Base-by-base conservation (phyloP, 148 eudicot species). In the Cornus florida region DNA sequence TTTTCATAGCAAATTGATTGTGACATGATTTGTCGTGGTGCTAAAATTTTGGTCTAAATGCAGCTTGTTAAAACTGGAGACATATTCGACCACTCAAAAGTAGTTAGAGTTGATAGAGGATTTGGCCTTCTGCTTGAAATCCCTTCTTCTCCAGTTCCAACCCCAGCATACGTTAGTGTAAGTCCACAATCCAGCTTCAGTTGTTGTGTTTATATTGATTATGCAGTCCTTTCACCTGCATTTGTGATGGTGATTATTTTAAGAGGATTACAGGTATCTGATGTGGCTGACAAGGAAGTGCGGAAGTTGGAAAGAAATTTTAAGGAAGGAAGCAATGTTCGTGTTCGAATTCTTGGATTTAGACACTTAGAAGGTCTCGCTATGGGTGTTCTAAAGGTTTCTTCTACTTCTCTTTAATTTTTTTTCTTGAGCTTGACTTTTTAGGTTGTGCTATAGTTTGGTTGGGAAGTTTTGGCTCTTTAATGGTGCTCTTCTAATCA, bases 341-440 rank as follows among this genome's bases (percentile, higher is more conserved):
- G 98, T 66, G 92, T 87, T 68, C 90, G 99, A 83, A 82, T 96
- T 79, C 93, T 89, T 87, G 98, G 98, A 73, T 96, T 89, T 78
- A 91, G 91, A 88, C 93, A 89, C 83, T 83, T 93, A 89, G 99
- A 93, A 80, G 98, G 99, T 82, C 89, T 93, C 71, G 98, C 98
- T n/a, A 93, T 89, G 88, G 89, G 92, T 86, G 84, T 87, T 83
- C 83, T 96, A 11, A 96, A 96, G 99, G 98, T 96, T 33, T 46
- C 68, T 22, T 66, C 73, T 86, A 5, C 1, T 67, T 66, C 16
- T 70, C 12, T 13, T 41, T 43, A 19, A 24, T n/a, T 7, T 67
- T 53, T 56, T 39, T 74, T 50, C 35, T 19, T 14, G 43, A 39
- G 50, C 68, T 66, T 3, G 17, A 14, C 48, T 0, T 73, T 33